Evolutionary conservation across 306 rosid species (phyloP).

Genomic region (Quercus ilex): DNA sequence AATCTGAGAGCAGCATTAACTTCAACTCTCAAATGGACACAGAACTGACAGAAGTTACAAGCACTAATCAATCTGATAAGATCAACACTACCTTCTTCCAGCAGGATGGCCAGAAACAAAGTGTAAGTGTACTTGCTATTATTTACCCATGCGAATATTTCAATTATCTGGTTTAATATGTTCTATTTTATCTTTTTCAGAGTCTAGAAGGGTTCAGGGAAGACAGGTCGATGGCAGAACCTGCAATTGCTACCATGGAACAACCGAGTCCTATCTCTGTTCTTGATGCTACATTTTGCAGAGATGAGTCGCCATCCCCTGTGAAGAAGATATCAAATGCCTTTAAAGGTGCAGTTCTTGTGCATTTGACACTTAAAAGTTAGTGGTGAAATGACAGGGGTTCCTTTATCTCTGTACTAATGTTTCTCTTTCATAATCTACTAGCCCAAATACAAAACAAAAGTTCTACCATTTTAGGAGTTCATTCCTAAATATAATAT

Average conservation of each 20-base stretch:
- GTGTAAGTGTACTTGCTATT: conserved; percentile 38
- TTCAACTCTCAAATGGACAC: conserved; percentile 21
- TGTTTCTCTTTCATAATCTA: background rate
- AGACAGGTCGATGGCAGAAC: conserved; percentile 36
- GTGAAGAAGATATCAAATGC: conserved; percentile 63
- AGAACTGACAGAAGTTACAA: conserved; percentile 43
- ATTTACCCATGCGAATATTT: conserved; percentile 1
- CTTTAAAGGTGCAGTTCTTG: conserved; percentile 44
- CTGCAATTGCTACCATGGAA: conserved; percentile 41
- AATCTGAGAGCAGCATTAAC: conserved; percentile 43
- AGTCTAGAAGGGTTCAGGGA: conserved; percentile 32
- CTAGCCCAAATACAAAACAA: background rate
- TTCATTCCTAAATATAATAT: background rate
- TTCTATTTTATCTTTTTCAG: conserved; percentile 37
- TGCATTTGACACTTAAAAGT: conserved; percentile 17
- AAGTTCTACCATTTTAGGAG: background rate
- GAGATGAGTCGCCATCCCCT: conserved; percentile 93
- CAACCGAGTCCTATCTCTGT: conserved; percentile 96
- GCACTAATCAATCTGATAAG: conserved; percentile 30
- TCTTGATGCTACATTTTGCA: conserved; percentile 78
- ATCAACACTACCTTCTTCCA: conserved; percentile 24
- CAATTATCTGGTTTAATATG: conserved; percentile 18
- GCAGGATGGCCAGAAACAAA: conserved; percentile 30
- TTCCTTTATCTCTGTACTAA: background rate
- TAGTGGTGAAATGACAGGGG: background rate